Conservation (phyloP, 1,139 yeast genomes). For the Nakaseomyces kungkrabaensis region DNA sequence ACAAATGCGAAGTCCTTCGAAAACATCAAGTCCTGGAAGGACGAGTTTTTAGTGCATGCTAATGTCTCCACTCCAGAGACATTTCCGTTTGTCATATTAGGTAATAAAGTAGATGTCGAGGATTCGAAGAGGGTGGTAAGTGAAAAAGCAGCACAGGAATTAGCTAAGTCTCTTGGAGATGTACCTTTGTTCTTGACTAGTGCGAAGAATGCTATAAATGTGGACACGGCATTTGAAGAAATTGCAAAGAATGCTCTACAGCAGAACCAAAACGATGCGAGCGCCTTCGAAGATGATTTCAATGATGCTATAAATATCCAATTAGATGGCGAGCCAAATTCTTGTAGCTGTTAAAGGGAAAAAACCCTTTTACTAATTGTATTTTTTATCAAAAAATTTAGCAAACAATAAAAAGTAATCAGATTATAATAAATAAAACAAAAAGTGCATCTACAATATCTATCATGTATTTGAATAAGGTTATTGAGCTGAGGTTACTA, state of each 20-base stretch:
- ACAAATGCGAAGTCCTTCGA: conserved; percentile 90
- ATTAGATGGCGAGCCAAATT: conserved; percentile 67
- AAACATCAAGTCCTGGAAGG: conserved; percentile 85
- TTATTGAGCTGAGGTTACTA: too few relatives aligned
- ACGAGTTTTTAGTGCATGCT: conserved; percentile 88
- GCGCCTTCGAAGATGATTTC: conserved; percentile 83
- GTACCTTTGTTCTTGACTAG: conserved; percentile 90
- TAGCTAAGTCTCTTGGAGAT: conserved; percentile 79
- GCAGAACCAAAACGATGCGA: conserved; percentile 82
- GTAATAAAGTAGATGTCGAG: conserved; percentile 91
- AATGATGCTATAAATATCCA: conserved; percentile 94
- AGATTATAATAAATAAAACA: neutral
- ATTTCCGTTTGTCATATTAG: conserved; percentile 90
- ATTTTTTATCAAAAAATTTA: neutral
- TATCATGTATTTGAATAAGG: too few relatives aligned
- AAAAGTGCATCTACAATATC: neutral
- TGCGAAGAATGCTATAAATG: conserved; percentile 90
- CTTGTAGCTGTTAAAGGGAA: conserved; percentile 60
- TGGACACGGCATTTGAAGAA: conserved; percentile 91
- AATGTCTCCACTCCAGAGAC: conserved; percentile 88
- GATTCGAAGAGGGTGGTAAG: conserved; percentile 80
- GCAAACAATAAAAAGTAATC: too few relatives aligned
- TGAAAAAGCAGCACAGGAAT: conserved; percentile 73
- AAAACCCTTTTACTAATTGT: neutral
- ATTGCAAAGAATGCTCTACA: conserved; percentile 91